phyloP scores from a whole-genome alignment of 2,329 filamentous ascomycete species.

The Magnaporthiopsis incrustans region DNA sequence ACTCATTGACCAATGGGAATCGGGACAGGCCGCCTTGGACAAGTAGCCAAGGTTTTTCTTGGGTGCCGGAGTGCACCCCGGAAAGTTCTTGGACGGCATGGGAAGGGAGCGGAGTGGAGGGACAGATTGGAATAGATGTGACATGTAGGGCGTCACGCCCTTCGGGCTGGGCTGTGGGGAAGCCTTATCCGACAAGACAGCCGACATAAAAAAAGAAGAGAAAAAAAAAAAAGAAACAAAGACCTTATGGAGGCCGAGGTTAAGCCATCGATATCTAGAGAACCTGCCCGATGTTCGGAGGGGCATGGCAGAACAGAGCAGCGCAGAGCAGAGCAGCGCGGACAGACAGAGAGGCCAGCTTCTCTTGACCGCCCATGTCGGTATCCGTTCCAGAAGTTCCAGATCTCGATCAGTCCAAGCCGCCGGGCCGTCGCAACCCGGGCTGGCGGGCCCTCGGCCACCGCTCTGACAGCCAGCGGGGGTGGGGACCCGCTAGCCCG shows the following conservation, averaged over 20 bases:
- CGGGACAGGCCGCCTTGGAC: not conserved
- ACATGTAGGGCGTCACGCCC: not conserved
- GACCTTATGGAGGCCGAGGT: not conserved
- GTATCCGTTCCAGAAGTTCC: not conserved
- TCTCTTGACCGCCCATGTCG: not conserved
- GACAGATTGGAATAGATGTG: not conserved
- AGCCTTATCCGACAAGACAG: not conserved
- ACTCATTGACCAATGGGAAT: slow-evolving; percentile 16
- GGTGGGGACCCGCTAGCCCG: too few relatives aligned
- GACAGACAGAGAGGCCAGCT: not conserved
- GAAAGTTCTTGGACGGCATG: not conserved
- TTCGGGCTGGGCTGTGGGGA: not conserved
- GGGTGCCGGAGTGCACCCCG: not conserved
- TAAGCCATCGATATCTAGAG: not conserved
- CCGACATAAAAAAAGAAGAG: too few relatives aligned
- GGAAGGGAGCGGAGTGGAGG: not conserved
- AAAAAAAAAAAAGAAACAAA: not conserved
- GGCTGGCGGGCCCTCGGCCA: too few relatives aligned
- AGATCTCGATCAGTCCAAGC: not conserved
- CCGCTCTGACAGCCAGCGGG: too few relatives aligned
- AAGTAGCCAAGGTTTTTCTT: not conserved
- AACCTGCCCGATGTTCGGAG: not conserved
- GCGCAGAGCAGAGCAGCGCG: too few relatives aligned
- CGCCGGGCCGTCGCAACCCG: not conserved
- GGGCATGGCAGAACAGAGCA: not conserved